Evolutionary conservation across 2,329 filamentous ascomycete genomes (phyloP), one percentile per base, ranked within the genome.

Genomic region (Fusarium sp.): DNA sequence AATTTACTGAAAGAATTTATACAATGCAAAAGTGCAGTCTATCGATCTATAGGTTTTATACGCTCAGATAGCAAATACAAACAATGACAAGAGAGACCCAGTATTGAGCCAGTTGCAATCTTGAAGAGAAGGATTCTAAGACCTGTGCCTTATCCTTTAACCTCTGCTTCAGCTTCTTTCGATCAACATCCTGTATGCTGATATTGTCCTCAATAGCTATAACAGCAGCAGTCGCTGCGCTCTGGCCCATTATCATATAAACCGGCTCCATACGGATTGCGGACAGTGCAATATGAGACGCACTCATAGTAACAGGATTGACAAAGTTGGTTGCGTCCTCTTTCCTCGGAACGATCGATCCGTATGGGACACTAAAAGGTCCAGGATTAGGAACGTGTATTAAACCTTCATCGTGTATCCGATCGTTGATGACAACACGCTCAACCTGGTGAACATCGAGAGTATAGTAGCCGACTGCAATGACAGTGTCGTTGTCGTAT

Each of bases 381-480:
- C 47, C 55, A 0, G 44, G 31, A 6, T 62, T 66, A 0, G 66
- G 66, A 13, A 69, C 56, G 5, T 69, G 66, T 1, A 69, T 60
- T 0, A 66, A 28, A 1, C 66, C 66, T 15, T 69, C 66, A 18
- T 69, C 66, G n/a, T 41, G 49, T 5, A 69, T 66, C 1, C 52
- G 55, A 12, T 52, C 55, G 1, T 55, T 31, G 5, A 69, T 39
- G 4, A 70, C 33, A 2, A 70, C 67, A 1, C 67, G 62, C 7
- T 70, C 53, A 1, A 70, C 67, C 2, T 70, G 62, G 3, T 70
- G 67, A 1, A 67, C 67, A 3, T 70, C 67, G 0, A 70, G 62
- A 0, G 66, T 70, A 8, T 70, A 70, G 10, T 57, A 62, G 0
- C 66, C 67, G 3, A 70, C 48, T 16, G 38, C 66, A 8, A 67